These are phyloP conservation scores for Tricholoma matsutake DNA, from an alignment of 768 basidiomycete species.

Conservation along the genomic window DNA sequence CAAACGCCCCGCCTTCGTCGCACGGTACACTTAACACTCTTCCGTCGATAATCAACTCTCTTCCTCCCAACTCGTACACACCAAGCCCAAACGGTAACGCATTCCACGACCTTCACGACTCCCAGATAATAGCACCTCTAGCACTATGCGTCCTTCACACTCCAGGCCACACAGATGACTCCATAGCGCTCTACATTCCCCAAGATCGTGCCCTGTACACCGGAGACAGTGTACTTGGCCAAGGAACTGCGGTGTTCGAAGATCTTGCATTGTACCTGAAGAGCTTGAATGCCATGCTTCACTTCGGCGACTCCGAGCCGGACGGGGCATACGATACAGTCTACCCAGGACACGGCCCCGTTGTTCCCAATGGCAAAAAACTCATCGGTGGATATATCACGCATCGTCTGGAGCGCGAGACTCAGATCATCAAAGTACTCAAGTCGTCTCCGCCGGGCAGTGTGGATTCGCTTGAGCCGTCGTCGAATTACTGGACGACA, in stretches of 20 bases:
- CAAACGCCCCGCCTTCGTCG: conserved; percentile 13
- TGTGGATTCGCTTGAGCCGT: conserved; percentile 3
- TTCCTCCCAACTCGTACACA: conserved; percentile 44
- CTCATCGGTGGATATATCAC: conserved; percentile 70
- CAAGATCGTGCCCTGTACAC: conserved; percentile 80
- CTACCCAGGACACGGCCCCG: conserved; percentile 91
- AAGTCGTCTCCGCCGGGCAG: conserved; percentile 29
- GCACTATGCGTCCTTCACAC: conserved; percentile 71
- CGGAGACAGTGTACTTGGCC: conserved; percentile 87
- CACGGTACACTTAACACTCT: conserved; percentile 33
- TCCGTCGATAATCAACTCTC: conserved; percentile 35
- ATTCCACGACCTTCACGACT: conserved; percentile 59
- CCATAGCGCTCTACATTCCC: conserved; percentile 68
- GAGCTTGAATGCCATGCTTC: conserved; percentile 58
- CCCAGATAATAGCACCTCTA: conserved; percentile 45
- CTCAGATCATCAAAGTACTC: conserved; percentile 63
- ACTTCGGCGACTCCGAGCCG: conserved; percentile 30
- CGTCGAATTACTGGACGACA: conserved; percentile 47
- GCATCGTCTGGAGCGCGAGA: conserved; percentile 80
- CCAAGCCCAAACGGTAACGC: conserved; percentile 38
- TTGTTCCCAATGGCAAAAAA: conserved; percentile 58
- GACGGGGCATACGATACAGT: conserved; percentile 41
- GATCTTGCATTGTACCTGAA: conserved; percentile 70
- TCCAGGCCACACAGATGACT: conserved; percentile 90
- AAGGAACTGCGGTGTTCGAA: conserved; percentile 87